Evolutionary conservation across 306 rosid species (phyloP), one percentile per base, ranked within the genome.

Genomic region (Canavalia ensiformis): DNA sequence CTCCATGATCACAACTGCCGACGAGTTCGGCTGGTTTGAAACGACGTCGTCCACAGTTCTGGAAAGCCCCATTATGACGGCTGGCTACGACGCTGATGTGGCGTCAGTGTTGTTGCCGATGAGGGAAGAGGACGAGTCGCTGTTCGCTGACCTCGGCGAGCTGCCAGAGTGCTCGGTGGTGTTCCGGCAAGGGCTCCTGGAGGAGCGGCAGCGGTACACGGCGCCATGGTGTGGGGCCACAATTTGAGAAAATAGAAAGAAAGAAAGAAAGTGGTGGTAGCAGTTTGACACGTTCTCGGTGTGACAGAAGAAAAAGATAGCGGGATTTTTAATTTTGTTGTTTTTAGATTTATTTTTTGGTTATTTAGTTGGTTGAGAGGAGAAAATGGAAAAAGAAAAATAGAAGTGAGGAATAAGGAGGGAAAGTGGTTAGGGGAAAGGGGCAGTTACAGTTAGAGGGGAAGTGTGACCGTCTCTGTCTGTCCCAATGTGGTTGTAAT

Each of bases 81-180:
- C 87, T 0, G 92, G 44, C 11, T 84, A 42, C 42, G 80, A 76
- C 1, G 79, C 49, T 44, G 90, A 86, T 75, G 74, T 81, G 84
- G 91, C 82, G 2, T 84, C 85, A 1, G 69, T 87, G 84, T 57
- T 90, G 29, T 45, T 95, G 70, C 98, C 98, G 0, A 90, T 95
- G 99, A 66, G 89, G 39, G 98, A 89, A 60, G 98, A 95, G 85
- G 99, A 95, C 46, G 99, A 91, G 69, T 87, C 88, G 11, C 87
- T 95, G 0, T 95, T 88, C 41, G 99, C 98, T 2, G 99, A 95
- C 65, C 93, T 95, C 3, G 99, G 91, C 0, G 99, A 95, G 88
- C 68, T 95, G 75, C 99, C 99, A 66, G 99, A 93, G 86, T 92
- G 94, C 72, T 88, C 95, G 0, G 30, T 87, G 0, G 97, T 94